Conservation (phyloP, 257 asterid species). For the Knoxia roxburghii region DNA sequence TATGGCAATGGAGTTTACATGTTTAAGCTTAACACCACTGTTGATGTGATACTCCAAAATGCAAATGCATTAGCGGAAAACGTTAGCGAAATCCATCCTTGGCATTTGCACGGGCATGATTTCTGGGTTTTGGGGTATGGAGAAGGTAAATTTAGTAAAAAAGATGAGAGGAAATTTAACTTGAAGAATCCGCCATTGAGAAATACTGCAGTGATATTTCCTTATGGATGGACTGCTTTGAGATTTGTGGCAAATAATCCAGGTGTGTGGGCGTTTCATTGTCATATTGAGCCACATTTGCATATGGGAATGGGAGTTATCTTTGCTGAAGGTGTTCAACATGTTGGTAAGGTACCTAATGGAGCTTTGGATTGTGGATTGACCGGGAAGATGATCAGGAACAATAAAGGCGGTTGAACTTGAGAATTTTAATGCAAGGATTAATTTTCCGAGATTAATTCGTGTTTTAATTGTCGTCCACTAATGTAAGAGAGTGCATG, state of each 20-base stretch:
- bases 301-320: conserved; percentile 83
- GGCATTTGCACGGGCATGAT: conserved; percentile 88
- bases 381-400: conserved; percentile 36
- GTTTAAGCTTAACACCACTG: conserved; percentile 41
- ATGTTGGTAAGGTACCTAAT: conserved; percentile 32
- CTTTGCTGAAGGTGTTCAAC: conserved; percentile 56
- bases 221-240: conserved; percentile 83
- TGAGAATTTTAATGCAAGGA: too few species aligned
- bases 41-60: conserved; percentile 71
- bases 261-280: conserved; percentile 84
- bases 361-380: conserved; percentile 56
- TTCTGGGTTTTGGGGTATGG: conserved; percentile 82
- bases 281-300: conserved; percentile 74
- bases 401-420: conserved; percentile 2
- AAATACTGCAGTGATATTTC: conserved; percentile 61
- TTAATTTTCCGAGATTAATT: too few species aligned
- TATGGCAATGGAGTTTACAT: conserved; percentile 53
- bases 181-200: conserved; percentile 58
- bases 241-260: conserved; percentile 75
- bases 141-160: conserved; percentile 47
- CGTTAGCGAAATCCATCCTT: conserved; percentile 77
- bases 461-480: too few species aligned
- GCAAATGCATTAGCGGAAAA: conserved; percentile 50
- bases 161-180: conserved; percentile 43
- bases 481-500: too few species aligned